Conservation (phyloP, 1,139 yeast species). For the Lizanozyma gosingica region DNA sequence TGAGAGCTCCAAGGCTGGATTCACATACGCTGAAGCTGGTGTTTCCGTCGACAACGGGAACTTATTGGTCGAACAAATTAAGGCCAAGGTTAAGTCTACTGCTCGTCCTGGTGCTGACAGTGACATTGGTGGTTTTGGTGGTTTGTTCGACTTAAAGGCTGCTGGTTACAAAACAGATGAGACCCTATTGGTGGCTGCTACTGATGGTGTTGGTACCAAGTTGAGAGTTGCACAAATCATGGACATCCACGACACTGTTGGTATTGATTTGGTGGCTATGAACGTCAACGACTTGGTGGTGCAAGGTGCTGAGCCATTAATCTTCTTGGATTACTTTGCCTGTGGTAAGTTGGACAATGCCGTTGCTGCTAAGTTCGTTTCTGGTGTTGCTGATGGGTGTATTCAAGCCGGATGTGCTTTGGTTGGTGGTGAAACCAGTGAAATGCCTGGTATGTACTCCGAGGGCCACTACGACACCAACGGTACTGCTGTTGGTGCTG, state of each 20-base stretch:
- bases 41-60: conserved; percentile 97
- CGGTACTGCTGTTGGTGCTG: conserved; percentile 99
- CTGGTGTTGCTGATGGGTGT: conserved; percentile 97
- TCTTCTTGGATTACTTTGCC: conserved; percentile 94
- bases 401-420: conserved; percentile 92
- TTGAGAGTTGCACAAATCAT: conserved; percentile 88
- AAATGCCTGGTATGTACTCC: conserved; percentile 98
- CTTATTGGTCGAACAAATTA: conserved; percentile 79
- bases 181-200: conserved; percentile 88
- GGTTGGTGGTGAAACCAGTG: conserved; percentile 98
- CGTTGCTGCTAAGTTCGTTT: conserved; percentile 81
- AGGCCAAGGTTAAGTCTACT: conserved; percentile 87
- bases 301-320: conserved; percentile 97
- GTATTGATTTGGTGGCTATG: conserved; percentile 98
- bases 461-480: conserved; percentile 96
- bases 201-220: conserved; percentile 99
- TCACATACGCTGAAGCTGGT: conserved; percentile 91
- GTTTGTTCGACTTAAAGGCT: conserved; percentile 79
- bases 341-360: conserved; percentile 82
- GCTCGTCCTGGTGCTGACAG: conserved; percentile 96
- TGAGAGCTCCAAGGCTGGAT: conserved; percentile 23
- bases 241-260: conserved; percentile 88
- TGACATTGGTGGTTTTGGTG: conserved; percentile 98
- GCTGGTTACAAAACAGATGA: conserved; percentile 73
- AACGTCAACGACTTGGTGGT: conserved; percentile 95